A percentile compares a stretch with the other conserved stretches of the same genome.
These are phyloP conservation scores for Hermanozyma aechmeae DNA, from an alignment of 805 yeast genomes.

Conservation along the genomic window DNA sequence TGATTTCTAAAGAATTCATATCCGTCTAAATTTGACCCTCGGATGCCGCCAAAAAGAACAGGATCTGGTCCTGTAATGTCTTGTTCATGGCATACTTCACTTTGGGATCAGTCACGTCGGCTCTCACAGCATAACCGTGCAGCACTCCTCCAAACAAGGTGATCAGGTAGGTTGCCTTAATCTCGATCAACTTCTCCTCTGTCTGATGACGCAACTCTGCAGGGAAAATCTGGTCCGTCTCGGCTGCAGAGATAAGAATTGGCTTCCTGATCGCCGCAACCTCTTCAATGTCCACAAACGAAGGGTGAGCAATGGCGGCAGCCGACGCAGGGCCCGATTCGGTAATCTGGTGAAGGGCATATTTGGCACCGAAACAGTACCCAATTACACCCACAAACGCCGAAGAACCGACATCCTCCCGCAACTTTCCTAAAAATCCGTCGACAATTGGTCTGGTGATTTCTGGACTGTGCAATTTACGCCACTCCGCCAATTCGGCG, in stretches of 20 bases:
- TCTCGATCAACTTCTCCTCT: slow-evolving; percentile 42
- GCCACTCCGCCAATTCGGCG: slow-evolving; percentile 36
- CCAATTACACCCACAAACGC: slow-evolving; percentile 53
- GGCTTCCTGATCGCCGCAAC: slow-evolving; percentile 54
- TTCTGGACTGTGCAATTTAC: slow-evolving; percentile 40
- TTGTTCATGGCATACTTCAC: slow-evolving; percentile 62
- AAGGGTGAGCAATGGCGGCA: slow-evolving; percentile 81
- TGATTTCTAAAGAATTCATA: too few relatives aligned
- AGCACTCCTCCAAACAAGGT: slow-evolving; percentile 51
- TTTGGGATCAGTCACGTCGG: slow-evolving; percentile 48
- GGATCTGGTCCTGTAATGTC: slow-evolving; percentile 39
- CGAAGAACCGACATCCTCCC: slow-evolving; percentile 32
- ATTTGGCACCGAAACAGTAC: slow-evolving; percentile 76
- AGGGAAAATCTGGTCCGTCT: slow-evolving; percentile 55
- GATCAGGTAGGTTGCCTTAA: slow-evolving; percentile 48
- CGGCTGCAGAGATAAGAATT: slow-evolving; percentile 65
- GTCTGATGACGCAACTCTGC: slow-evolving; percentile 54
- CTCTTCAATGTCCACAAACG: slow-evolving; percentile 59
- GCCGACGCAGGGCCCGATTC: slow-evolving; percentile 38
- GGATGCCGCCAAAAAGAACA: too few relatives aligned
- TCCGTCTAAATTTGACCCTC: too few relatives aligned
- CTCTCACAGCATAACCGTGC: slow-evolving; percentile 80
- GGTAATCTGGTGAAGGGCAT: slow-evolving; percentile 43
- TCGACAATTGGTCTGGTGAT: slow-evolving; percentile 40
- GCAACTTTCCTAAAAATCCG: slow-evolving; percentile 36